These are phyloP conservation scores for Cladosporium sp. DNA, from an alignment of 2,329 filamentous ascomycete species.

Conservation along the genomic window DNA sequence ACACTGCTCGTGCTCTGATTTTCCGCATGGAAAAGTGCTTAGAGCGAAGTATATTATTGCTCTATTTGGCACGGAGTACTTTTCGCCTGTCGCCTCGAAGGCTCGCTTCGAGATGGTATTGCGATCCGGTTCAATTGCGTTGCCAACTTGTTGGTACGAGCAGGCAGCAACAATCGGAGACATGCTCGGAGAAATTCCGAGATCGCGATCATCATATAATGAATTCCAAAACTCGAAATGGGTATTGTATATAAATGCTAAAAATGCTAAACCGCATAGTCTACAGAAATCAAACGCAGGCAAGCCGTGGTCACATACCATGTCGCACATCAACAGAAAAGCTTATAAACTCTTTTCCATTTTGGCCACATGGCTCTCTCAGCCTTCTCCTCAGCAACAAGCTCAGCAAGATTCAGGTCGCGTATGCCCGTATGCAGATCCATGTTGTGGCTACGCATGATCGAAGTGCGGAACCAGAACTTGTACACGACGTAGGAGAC, in stretches of 20 bases:
- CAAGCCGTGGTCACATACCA: not conserved
- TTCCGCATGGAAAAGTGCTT: not conserved
- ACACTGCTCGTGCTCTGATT: not conserved
- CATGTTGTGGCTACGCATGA: slow-evolving; percentile 72
- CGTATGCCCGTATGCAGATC: slow-evolving; percentile 82
- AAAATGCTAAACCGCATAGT: not conserved
- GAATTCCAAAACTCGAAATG: not conserved
- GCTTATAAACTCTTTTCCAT: slow-evolving; percentile 53
- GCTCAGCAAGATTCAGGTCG: slow-evolving; percentile 76
- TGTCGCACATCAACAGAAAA: slow-evolving; percentile 42
- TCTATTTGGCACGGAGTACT: not conserved
- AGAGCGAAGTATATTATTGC: not conserved
- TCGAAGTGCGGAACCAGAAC: slow-evolving; percentile 33
- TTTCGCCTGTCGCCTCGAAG: not conserved
- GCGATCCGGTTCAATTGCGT: not conserved
- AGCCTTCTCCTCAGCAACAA: slow-evolving; percentile 77
- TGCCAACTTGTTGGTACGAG: not conserved
- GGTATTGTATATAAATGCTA: not conserved
- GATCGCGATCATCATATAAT: not conserved
- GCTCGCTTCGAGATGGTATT: not conserved
- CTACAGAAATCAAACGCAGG: not conserved
- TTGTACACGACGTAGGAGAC: slow-evolving; percentile 37
- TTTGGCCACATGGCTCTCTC: slow-evolving; percentile 60
- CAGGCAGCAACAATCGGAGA: not conserved
- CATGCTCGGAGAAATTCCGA: not conserved